Percentiles rank a stretch among this genome's conserved stretches.
Conservation (phyloP, 2,329 filamentous ascomycete genomes). For the Alternaria burnsii region DNA sequence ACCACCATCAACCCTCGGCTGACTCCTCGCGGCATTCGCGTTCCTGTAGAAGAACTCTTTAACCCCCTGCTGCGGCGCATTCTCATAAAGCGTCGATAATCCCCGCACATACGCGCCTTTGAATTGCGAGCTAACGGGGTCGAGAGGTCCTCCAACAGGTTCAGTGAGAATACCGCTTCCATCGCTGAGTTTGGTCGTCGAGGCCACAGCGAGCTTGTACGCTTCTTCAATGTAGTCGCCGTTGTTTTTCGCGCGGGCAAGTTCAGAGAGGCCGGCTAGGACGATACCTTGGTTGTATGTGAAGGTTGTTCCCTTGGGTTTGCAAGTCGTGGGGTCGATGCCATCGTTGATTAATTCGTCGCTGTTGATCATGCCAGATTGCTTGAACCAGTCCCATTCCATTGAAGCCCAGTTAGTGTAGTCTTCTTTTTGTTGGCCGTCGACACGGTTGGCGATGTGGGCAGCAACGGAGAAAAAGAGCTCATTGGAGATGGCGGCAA, state of each 20-base stretch:
- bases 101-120: constrained; percentile 51
- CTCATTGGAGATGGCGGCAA: constrained; percentile 67
- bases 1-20: constrained; percentile 49
- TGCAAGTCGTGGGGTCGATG: constrained; percentile 57
- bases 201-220: constrained; percentile 37
- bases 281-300: constrained; percentile 69
- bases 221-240: constrained; percentile 35
- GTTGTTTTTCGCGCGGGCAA: constrained; percentile 56
- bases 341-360: constrained; percentile 65
- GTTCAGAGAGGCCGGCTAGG: constrained; percentile 64
- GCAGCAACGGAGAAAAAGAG: constrained; percentile 64
- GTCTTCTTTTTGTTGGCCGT: constrained; percentile 44
- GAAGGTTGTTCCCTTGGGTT: constrained; percentile 63
- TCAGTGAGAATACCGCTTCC: constrained; percentile 47
- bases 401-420: constrained; percentile 61
- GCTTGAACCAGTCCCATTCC: constrained; percentile 64
- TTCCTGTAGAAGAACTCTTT: constrained; percentile 45
- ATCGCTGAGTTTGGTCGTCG: constrained; percentile 35
- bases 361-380: constrained; percentile 61
- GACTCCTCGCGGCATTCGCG: constrained; percentile 43
- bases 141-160: constrained; percentile 28
- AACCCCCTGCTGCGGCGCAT: constrained; percentile 32
- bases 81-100: constrained; percentile 39
- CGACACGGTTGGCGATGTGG: constrained; percentile 61
- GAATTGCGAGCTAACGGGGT: constrained; percentile 45